These are phyloP conservation scores for Trichoderma arundinaceum DNA, from an alignment of 2,329 filamentous ascomycete species.

Conservation along the genomic window DNA sequence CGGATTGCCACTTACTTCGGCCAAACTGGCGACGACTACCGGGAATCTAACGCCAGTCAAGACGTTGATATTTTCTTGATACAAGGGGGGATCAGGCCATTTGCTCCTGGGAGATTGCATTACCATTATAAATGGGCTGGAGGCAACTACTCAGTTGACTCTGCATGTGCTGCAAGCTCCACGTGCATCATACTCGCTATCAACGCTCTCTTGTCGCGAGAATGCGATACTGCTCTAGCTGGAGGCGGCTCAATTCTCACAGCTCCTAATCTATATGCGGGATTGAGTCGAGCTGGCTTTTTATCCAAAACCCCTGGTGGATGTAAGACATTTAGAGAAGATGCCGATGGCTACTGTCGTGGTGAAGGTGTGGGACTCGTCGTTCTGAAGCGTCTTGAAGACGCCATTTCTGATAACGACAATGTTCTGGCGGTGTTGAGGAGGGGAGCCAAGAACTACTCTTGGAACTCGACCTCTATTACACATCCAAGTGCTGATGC, in stretches of 20 bases:
- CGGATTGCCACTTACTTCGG: neutral
- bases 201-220: neutral
- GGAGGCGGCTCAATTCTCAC: neutral
- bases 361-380: conserved; percentile 55
- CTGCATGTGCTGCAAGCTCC: neutral
- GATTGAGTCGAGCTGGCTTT: conserved; percentile 37
- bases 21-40: neutral
- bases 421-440: conserved; percentile 67
- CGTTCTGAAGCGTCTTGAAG: conserved; percentile 54
- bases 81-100: neutral
- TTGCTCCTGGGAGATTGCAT: neutral
- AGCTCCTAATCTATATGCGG: neutral
- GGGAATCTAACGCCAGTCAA: neutral
- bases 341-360: conserved; percentile 56
- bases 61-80: neutral
- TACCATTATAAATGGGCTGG: neutral
- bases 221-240: neutral
- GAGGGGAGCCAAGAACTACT: conserved; percentile 72
- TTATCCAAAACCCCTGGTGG: conserved; percentile 39
- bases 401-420: conserved; percentile 65
- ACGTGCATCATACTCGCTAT: neutral
- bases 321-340: conserved; percentile 40
- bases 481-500: conserved; percentile 70
- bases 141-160: neutral
- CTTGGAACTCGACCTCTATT: conserved; percentile 71